Conservation (phyloP, 2,329 filamentous ascomycete species). For the Botrytis tulipae region DNA sequence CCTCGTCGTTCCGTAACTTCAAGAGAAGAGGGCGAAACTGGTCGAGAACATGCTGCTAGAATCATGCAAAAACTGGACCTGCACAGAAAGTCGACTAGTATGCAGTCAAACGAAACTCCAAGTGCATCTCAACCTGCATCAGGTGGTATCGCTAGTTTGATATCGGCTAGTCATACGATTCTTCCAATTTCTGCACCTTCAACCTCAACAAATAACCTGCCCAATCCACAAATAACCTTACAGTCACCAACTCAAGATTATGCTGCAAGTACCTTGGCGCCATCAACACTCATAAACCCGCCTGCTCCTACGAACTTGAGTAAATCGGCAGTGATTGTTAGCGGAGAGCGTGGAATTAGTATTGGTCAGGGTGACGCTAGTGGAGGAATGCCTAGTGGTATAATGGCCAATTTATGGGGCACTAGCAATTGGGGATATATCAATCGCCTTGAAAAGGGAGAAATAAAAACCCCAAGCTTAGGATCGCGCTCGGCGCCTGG, state of each 20-base stretch:
- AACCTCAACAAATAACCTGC: slow-evolving; percentile 31
- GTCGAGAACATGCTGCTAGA: slow-evolving; percentile 77
- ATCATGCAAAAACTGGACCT: slow-evolving; percentile 93
- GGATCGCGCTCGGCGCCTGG: slow-evolving; percentile 30
- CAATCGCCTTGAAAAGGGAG: slow-evolving; percentile 58
- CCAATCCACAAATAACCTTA: slow-evolving; percentile 40
- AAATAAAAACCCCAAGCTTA: slow-evolving; percentile 39
- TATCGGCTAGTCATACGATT: slow-evolving; percentile 79
- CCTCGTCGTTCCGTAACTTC: slow-evolving; percentile 53
- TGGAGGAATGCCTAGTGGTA: slow-evolving; percentile 75
- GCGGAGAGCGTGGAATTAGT: slow-evolving; percentile 69
- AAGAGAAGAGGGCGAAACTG: slow-evolving; percentile 69
- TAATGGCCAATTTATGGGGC: slow-evolving; percentile 93
- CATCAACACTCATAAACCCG: slow-evolving; percentile 76
- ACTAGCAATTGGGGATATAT: slow-evolving; percentile 76
- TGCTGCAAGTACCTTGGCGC: slow-evolving; percentile 67
- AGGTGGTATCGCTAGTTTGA: slow-evolving; percentile 77
- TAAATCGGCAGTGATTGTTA: slow-evolving; percentile 77
- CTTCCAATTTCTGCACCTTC: slow-evolving; percentile 59
- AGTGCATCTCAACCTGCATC: slow-evolving; percentile 37
- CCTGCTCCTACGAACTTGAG: slow-evolving; percentile 84
- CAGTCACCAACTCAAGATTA: slow-evolving; percentile 44
- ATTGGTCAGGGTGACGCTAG: slow-evolving; percentile 58
- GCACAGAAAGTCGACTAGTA: slow-evolving; percentile 67
- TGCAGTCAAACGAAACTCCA: slow-evolving; percentile 43